phyloP scores from a whole-genome alignment of 805 yeast genomes.

The Candida nonsorbophila region DNA sequence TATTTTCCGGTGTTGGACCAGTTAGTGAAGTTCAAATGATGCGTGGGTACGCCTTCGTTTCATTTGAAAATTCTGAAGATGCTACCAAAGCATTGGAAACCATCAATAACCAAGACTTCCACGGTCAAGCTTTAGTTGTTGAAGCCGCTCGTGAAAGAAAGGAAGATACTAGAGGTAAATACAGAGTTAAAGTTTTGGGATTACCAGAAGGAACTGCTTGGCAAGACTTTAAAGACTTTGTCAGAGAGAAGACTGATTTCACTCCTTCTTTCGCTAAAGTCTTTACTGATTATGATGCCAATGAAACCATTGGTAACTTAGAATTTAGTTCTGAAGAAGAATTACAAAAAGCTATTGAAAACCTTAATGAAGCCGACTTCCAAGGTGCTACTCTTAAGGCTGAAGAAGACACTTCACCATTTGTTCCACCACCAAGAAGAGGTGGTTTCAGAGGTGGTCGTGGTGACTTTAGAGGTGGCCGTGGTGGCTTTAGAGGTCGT shows the following conservation, averaged over 20 bases:
- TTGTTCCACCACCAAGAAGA: slow-evolving; percentile 46
- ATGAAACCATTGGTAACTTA: slow-evolving; percentile 44
- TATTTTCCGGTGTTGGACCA: slow-evolving; percentile 62
- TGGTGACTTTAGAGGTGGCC: slow-evolving; percentile 29
- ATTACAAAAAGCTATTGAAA: slow-evolving; percentile 66
- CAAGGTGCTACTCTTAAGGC: slow-evolving; percentile 66
- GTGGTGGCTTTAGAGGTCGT: slow-evolving; percentile 29
- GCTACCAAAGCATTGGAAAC: slow-evolving; percentile 47
- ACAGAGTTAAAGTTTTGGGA: slow-evolving; percentile 63
- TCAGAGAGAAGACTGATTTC: slow-evolving; percentile 64
- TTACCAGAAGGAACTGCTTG: slow-evolving; percentile 75
- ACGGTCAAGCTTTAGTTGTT: slow-evolving; percentile 45
- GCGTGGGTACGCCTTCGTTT: slow-evolving; percentile 88
- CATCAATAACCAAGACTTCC: slow-evolving; percentile 41
- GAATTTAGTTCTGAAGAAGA: slow-evolving; percentile 66
- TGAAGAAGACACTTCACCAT: slow-evolving; percentile 72
- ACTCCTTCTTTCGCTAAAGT: slow-evolving; percentile 58
- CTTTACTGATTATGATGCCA: slow-evolving; percentile 44
- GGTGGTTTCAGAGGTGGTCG: slow-evolving; percentile 33
- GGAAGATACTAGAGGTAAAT: slow-evolving; percentile 64
- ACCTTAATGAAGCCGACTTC: slow-evolving; percentile 65
- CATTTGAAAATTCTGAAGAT: slow-evolving; percentile 61
- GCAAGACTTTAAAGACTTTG: slow-evolving; percentile 89
- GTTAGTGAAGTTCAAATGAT: slow-evolving; percentile 62
- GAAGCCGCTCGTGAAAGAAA: slow-evolving; percentile 54